Evolutionary conservation across 2,329 filamentous ascomycete species (phyloP).

Genomic region (Epicoccum nigrum): DNA sequence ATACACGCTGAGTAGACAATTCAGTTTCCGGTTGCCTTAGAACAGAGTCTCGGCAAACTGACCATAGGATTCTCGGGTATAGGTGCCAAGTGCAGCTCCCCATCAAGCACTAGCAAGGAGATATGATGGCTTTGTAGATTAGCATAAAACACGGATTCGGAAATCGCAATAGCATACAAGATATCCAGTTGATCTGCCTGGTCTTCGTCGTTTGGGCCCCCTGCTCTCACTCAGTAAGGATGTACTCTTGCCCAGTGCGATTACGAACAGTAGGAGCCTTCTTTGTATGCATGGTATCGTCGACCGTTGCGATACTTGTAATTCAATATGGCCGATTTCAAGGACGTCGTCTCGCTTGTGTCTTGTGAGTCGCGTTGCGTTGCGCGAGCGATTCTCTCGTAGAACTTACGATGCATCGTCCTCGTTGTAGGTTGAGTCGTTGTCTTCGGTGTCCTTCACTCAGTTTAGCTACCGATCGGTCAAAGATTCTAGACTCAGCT

Average conservation of each 20-base stretch:
- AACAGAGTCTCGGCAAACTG: background rate
- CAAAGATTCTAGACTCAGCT: background rate
- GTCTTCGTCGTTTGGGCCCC: conserved; percentile 45
- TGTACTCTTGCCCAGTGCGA: no score
- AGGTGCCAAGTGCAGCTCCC: conserved; percentile 32
- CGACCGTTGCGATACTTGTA: conserved; percentile 39
- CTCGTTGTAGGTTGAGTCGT: conserved; percentile 27
- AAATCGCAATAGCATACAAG: conserved; percentile 25
- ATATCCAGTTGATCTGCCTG: conserved; percentile 50
- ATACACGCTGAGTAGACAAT: conserved; percentile 33
- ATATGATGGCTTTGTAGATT: conserved; percentile 31
- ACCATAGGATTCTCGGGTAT: conserved; percentile 29
- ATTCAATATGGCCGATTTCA: conserved; percentile 32
- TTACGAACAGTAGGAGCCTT: conserved; percentile 31
- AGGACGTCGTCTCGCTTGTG: conserved; percentile 30
- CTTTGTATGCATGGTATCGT: conserved; percentile 38
- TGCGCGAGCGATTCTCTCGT: background rate
- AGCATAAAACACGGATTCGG: background rate
- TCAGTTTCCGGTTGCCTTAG: background rate
- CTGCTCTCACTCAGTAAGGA: background rate
- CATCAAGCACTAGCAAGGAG: conserved; percentile 31
- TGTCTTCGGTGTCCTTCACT: conserved; percentile 21
- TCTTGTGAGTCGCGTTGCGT: conserved; percentile 1
- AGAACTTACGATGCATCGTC: conserved; percentile 26
- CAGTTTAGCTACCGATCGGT: background rate